Percentiles rank a stretch among this genome's conserved stretches.
phyloP scores from a whole-genome alignment of 768 basidiomycete genomes.

The Lactifluus piperatus region DNA sequence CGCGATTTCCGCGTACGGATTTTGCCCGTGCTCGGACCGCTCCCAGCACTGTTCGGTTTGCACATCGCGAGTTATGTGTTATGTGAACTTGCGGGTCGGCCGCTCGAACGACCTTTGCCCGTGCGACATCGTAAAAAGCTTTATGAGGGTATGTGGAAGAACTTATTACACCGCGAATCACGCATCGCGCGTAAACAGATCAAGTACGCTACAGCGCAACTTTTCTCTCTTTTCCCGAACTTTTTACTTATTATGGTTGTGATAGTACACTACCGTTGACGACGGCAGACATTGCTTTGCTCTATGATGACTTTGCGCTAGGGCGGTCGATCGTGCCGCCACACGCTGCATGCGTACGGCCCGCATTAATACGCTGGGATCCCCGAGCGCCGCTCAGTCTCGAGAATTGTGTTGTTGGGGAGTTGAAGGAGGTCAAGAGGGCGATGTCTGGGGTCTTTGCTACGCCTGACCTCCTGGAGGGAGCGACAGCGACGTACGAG shows the following conservation, averaged over 20 bases:
- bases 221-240: background rate
- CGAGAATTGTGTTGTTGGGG: constrained; percentile 86
- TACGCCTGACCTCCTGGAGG: constrained; percentile 7
- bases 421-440: constrained; percentile 59
- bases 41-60: constrained; percentile 88
- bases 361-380: constrained; percentile 80
- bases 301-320: constrained; percentile 84
- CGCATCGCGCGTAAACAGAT: constrained; percentile 48
- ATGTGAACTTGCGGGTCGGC: constrained; percentile 77
- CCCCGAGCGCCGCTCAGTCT: constrained; percentile 47
- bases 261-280: constrained; percentile 72
- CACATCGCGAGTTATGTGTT: constrained; percentile 84
- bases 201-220: constrained; percentile 36
- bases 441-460: constrained; percentile 43
- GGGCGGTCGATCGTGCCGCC: constrained; percentile 77
- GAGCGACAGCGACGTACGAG: too few relatives aligned
- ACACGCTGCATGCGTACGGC: constrained; percentile 58
- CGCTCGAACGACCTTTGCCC: constrained; percentile 74
- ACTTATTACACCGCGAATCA: constrained; percentile 66
- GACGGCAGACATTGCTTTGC: constrained; percentile 71
- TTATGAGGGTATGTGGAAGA: constrained; percentile 70
- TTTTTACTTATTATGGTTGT: too few relatives aligned
- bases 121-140: constrained; percentile 80
- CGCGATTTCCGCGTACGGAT: constrained; percentile 93
- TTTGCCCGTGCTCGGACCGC: constrained; percentile 81